phyloP scores from a whole-genome alignment of 164 flowering plant species.

The Berberis vulgaris region DNA sequence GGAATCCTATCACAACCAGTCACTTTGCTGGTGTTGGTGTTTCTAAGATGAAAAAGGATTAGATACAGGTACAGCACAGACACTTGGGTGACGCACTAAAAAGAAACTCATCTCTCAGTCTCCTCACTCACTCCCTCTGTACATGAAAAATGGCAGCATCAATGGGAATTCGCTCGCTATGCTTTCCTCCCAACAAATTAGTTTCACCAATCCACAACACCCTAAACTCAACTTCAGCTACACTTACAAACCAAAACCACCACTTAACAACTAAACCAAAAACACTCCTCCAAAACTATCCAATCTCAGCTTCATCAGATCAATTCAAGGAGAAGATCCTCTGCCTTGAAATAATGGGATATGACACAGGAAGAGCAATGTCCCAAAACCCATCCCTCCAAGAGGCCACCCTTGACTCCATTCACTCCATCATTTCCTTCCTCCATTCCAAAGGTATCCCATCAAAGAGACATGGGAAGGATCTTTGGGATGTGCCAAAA shows the following conservation, averaged over 20 bases:
- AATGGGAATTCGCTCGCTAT: too few relatives aligned
- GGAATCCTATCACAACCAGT: too few relatives aligned
- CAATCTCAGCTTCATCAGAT: constrained; percentile 38
- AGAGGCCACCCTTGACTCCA: constrained; percentile 53
- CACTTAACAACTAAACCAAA: constrained; percentile 39
- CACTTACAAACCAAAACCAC: constrained; percentile 5
- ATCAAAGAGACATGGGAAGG: constrained; percentile 62
- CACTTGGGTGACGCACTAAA: too few relatives aligned
- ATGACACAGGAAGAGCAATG: constrained; percentile 83
- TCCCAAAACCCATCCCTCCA: constrained; percentile 74
- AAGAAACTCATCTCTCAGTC: too few relatives aligned
- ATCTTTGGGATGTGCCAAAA: constrained; percentile 89
- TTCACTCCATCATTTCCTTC: constrained; percentile 57
- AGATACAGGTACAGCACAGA: too few relatives aligned
- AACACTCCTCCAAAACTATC: constrained; percentile 26
- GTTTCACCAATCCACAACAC: not conserved
- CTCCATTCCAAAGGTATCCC: constrained; percentile 75
- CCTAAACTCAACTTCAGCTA: not conserved
- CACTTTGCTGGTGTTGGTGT: too few relatives aligned
- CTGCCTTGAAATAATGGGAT: constrained; percentile 90
- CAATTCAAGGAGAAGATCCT: constrained; percentile 82
- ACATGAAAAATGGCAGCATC: too few relatives aligned
- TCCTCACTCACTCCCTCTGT: too few relatives aligned
- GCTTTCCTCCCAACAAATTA: too few relatives aligned
- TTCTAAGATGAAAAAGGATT: too few relatives aligned